These are phyloP conservation scores for Mycena kentingensis DNA, from an alignment of 768 basidiomycete genomes.

Conservation along the genomic window DNA sequence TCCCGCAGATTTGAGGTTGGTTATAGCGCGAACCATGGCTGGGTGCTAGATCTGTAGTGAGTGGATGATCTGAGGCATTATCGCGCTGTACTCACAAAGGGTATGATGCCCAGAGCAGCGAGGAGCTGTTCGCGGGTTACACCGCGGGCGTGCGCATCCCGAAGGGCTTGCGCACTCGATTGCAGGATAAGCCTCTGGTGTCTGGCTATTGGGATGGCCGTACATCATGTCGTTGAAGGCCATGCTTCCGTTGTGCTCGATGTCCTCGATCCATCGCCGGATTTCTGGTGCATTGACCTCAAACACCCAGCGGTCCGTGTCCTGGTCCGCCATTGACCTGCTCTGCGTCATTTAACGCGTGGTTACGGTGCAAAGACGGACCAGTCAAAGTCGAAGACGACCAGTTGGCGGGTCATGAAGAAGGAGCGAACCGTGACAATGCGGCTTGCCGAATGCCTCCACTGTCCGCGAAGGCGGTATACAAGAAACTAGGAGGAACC, in stretches of 20 bases:
- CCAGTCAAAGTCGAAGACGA: conserved; percentile 99
- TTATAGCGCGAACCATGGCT: conserved; percentile 92
- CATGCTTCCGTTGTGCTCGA: conserved; percentile 46
- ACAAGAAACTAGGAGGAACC: conserved; percentile 79
- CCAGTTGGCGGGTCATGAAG: conserved; percentile 62
- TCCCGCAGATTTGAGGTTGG: conserved; percentile 62
- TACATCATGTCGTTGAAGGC: conserved; percentile 98
- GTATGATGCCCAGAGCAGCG: conserved; percentile 74
- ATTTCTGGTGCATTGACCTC: conserved; percentile 86
- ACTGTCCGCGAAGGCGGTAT: conserved; percentile 63
- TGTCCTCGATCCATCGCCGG: conserved; percentile 75
- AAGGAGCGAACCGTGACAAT: conserved; percentile 29
- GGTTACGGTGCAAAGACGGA: conserved; percentile 32
- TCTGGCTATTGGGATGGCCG: conserved; percentile 26
- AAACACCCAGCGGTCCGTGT: conserved; percentile 91
- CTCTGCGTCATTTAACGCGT: background rate
- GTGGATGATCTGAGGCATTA: background rate
- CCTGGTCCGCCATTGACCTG: conserved; percentile 93
- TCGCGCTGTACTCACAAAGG: conserved; percentile 69
- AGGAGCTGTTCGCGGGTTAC: conserved; percentile 76
- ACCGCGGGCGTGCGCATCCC: conserved; percentile 70
- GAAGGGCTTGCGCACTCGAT: conserved; percentile 65
- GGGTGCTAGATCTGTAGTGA: conserved; percentile 68
- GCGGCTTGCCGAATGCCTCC: too few species aligned
- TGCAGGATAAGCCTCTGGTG: conserved; percentile 3